Evolutionary conservation across 768 basidiomycete species (phyloP).

Genomic region (Podaxis sp.): DNA sequence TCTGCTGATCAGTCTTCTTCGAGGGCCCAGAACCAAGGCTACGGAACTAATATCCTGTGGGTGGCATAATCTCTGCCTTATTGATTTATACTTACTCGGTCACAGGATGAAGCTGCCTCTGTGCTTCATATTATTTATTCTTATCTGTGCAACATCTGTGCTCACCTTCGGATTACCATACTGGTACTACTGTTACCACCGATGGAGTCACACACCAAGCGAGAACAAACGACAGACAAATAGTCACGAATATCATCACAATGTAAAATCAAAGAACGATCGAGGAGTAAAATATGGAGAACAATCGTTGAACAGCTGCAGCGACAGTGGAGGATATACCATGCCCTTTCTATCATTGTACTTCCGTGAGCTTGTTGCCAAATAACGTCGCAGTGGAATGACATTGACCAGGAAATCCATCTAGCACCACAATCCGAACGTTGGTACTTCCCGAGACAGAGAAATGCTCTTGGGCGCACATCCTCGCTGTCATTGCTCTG

Average conservation of each 20-base stretch:
- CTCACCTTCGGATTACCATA: too few relatives aligned
- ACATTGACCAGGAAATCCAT: not conserved
- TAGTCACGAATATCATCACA: not conserved
- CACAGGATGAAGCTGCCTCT: too few relatives aligned
- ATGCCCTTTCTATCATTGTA: not conserved
- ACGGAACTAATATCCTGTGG: too few relatives aligned
- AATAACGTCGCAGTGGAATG: not conserved
- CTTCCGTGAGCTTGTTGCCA: not conserved
- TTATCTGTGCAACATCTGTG: too few relatives aligned
- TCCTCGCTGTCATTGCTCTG: not conserved
- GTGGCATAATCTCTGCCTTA: too few relatives aligned
- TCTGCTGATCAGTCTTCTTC: too few relatives aligned
- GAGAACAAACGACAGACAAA: not conserved
- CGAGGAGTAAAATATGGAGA: not conserved
- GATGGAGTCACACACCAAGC: too few relatives aligned
- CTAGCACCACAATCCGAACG: not conserved
- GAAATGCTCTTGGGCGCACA: not conserved
- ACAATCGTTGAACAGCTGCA: not conserved
- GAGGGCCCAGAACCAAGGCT: too few relatives aligned
- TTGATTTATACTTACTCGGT: too few relatives aligned
- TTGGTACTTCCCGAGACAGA: not conserved
- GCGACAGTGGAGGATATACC: not conserved
- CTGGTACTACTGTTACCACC: too few relatives aligned
- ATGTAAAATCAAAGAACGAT: not conserved
- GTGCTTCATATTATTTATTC: too few relatives aligned